Base-by-base conservation (phyloP, 371 early-diverging fungal species). In the Apophysomyces variabilis region DNA sequence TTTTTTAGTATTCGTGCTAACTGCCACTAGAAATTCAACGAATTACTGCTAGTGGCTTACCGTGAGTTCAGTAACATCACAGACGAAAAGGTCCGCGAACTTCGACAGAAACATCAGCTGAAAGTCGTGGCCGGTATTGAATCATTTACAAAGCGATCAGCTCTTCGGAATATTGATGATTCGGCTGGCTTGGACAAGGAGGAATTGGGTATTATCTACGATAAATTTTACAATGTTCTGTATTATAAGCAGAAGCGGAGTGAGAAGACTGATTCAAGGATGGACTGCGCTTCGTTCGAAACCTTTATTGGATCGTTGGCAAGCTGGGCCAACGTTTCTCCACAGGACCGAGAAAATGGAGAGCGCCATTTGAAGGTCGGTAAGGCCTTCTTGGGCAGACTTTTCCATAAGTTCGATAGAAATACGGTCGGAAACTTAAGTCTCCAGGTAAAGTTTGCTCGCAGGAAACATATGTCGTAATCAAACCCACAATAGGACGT, bases 111-210 rank as follows among this genome's bases (percentile, higher is more conserved):
- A 16, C 90, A 92, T 66, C 96, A 96, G 73, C 87, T 97, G 57
- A 93, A 94, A 71, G 95, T 98, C 1, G 93, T 95, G 36, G 97
- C 97, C 60, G 92, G 94, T 32, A 90, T 98, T 60, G 96, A 96
- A 71, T 89, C 89, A 18, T 98, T 93, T 71, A 90, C 97, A 1
- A 97, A 96, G 66, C 92, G 96, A 62, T 90, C 92, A 4, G 84
- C 90, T 7, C 80, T 97, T 45, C 88, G 98, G 6, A 92, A 93
- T 68, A 71, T 98, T 38, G 79, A 86, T 26, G 86, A 90, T 44
- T 84, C 84, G 21, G 87, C 89, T 50, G 87, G 87, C 18, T 94
- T 98, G 64, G 87, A 82, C 63, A 93, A 94, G 68, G 94, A 95
- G 46, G 91, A 96, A 63, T 80, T 98, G 57, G 84, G 91, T 11